Evolutionary conservation across 148 eudicot species (phyloP), one percentile per base, ranked within the genome.

Genomic region (Euryodendron excelsum): DNA sequence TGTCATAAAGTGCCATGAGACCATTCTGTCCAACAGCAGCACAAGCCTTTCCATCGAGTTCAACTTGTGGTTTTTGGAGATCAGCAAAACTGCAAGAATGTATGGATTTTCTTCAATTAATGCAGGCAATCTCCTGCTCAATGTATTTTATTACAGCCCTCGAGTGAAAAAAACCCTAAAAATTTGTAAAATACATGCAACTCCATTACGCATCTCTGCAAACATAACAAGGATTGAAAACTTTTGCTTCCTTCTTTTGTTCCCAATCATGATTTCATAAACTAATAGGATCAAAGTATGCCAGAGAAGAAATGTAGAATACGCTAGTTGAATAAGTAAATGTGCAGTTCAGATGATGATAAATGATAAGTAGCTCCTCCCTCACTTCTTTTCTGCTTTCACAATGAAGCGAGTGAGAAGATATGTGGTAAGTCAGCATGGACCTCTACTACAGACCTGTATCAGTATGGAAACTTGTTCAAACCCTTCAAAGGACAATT

Each of bases 21-120:
- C 98, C 90, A 81, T 91, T 94, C 80, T 94, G 98, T 65, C 98
- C 98, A 83, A 94, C 98, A 61, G 98, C 96, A 79, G 98, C 97
- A 89, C 97, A 94, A 79, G 98, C 98, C 81, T 94, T 94, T 39
- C 98, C 98, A 82, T 92, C 96, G 72, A 94, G 90, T 82, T 94
- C 98, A 58, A 60, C 84, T 91, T 92, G 98, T 36, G 98, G 98
- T 74, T 92, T 92, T 82, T 94, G 97, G 59, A 94, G 93, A 77
- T 94, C 98, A 79, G 98, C 94, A 81, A 94, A 92, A 80, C 98
- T 94, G 89, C 70, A 84, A 84, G 2, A 72, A 77, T 33, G 10
- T 41, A 72, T 30, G 6, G 7, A 48, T 59, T 58, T 76, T n/a
- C n/a, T 73, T 76, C 72, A 65, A 39, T 48, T 27, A 65, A 77